phyloP scores from a whole-genome alignment of 2,329 filamentous ascomycete species.

The Hypoxylon sp. region DNA sequence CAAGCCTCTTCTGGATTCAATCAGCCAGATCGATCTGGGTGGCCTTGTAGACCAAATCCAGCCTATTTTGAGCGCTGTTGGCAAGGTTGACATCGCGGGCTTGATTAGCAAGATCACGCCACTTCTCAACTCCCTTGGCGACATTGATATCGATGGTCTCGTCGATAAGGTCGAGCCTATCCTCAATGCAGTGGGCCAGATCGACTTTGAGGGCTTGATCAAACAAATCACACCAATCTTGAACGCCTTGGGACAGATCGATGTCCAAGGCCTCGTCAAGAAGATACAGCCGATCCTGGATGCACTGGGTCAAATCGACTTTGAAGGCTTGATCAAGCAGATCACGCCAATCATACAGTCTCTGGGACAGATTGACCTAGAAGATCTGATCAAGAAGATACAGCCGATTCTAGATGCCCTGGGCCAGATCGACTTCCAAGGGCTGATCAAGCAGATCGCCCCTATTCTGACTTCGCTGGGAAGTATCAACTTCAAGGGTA shows the following conservation, averaged over 20 bases:
- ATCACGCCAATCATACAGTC: constrained; percentile 48
- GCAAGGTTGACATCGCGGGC: constrained; percentile 49
- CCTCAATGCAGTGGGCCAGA: constrained; percentile 48
- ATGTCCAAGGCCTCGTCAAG: constrained; percentile 26
- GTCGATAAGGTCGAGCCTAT: constrained; percentile 47
- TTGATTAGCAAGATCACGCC: constrained; percentile 46
- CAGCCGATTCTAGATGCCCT: constrained; percentile 44
- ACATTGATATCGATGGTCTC: constrained; percentile 44
- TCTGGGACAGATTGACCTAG: constrained; percentile 45
- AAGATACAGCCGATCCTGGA: constrained; percentile 33
- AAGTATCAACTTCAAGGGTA: constrained; percentile 45
- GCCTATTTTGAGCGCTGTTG: constrained; percentile 44
- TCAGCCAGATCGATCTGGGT: constrained; percentile 43
- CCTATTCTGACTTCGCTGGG: constrained; percentile 46
- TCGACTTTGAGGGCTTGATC: constrained; percentile 49
- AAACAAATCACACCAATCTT: constrained; percentile 48
- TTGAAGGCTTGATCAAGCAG: constrained; percentile 47
- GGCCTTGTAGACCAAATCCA: constrained; percentile 45
- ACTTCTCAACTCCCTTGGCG: constrained; percentile 42
- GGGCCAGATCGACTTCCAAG: constrained; percentile 47
- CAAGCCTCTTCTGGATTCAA: constrained; percentile 43
- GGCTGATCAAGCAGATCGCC: constrained; percentile 42
- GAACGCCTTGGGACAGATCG: constrained; percentile 30
- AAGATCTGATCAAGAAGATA: constrained; percentile 47
- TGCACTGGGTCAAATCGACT: constrained; percentile 45